Evolutionary conservation across 2,329 filamentous ascomycete genomes (phyloP), one percentile per base, ranked within the genome.

Genomic region (Apiospora phragmitis): DNA sequence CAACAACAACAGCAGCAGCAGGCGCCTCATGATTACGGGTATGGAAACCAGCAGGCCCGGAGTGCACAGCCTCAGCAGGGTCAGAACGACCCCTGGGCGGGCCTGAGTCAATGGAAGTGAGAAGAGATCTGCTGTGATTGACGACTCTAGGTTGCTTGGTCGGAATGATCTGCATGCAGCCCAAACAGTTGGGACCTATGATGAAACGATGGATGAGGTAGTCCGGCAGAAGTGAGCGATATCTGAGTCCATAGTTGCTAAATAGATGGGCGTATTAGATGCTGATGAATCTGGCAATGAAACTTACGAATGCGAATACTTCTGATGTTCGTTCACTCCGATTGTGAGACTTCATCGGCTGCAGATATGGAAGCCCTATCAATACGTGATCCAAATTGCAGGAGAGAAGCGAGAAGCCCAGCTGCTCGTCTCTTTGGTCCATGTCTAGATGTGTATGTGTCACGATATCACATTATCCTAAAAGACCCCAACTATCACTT

Each of bases 51-150:
- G 32, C 42, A 43, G 21, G 12, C 24, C 38, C 16, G 47, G 21
- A 43, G 38, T 4, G 16, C 24, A 29, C 29, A 55, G 12, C 68
- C 38, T 18, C 51, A 51, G 6, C 69, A 70, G 55, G 75, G 78
- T n/a, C 82, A 81, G 69, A 78, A 78, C n/a, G 77, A 78, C 69
- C 77, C 77, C 29, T 78, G 76, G 76, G 77, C 74, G 12, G 77
- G 77, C 18, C 71, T 78, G 65, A 76, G 74, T 42, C 75, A 75
- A 26, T 78, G 77, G 76, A 77, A 75, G 65, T 76, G 71, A 67
- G 16, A n/a, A 35, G 14, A 16, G 14, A 8, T 14, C 16, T 59
- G 29, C 18, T 26, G 41, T 16, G 4, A 14, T 43, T 14, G 41
- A 18, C 7, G 18, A 16, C 14, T 7, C 4, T 21, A 14, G 8